These are phyloP conservation scores for Collybiopsis luxurians DNA, from an alignment of 768 basidiomycete genomes.

Conservation along the genomic window DNA sequence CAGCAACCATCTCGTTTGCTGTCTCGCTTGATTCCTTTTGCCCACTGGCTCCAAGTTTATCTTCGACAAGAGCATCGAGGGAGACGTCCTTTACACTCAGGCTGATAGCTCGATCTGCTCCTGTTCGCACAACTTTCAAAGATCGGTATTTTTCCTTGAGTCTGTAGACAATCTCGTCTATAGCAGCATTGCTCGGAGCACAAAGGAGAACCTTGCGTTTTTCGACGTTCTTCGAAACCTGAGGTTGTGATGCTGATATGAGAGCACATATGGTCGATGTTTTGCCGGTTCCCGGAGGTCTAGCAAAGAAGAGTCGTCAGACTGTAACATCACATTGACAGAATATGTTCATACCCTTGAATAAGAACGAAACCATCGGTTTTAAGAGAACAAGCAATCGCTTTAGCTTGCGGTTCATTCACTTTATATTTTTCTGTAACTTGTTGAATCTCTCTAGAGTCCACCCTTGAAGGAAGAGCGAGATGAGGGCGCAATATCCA, in stretches of 20 bases:
- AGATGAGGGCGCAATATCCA: constrained; percentile 70
- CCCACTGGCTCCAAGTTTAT: constrained; percentile 52
- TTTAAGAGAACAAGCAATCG: constrained; percentile 73
- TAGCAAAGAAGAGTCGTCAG: constrained; percentile 25
- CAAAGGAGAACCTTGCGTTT: constrained; percentile 79
- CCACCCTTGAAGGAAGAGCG: constrained; percentile 40
- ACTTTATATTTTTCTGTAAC: constrained; percentile 71
- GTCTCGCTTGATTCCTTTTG: constrained; percentile 46
- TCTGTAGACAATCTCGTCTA: constrained; percentile 91
- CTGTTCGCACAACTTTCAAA: constrained; percentile 89
- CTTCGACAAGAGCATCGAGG: constrained; percentile 82
- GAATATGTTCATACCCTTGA: constrained; percentile 69
- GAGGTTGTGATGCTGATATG: constrained; percentile 73
- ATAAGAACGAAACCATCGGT: constrained; percentile 84
- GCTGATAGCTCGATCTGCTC: constrained; percentile 72
- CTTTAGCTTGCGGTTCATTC: constrained; percentile 93
- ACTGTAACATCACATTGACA: not conserved
- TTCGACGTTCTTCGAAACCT: constrained; percentile 46
- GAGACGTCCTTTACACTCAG: constrained; percentile 81
- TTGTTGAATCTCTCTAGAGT: constrained; percentile 50
- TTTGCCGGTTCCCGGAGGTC: constrained; percentile 98
- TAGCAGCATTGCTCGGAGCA: constrained; percentile 97
- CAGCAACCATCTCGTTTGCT: constrained; percentile 50
- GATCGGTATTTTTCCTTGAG: constrained; percentile 67
- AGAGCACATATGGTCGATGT: constrained; percentile 97